phyloP scores from a whole-genome alignment of 176 grass and related monocot species.

The Cenchrus purpureus region DNA sequence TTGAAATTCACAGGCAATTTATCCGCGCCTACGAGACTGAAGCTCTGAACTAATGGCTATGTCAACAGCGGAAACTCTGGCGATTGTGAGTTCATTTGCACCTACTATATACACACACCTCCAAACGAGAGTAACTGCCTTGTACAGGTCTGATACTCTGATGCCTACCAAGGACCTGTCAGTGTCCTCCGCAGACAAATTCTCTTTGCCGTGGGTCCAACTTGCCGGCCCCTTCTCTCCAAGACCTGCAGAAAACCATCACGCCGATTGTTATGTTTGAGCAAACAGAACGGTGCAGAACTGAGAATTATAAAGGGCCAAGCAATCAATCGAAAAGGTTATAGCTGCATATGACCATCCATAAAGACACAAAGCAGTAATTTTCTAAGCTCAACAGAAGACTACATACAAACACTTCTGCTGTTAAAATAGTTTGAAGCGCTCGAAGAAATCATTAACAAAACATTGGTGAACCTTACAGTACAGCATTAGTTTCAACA shows the following conservation, averaged over 20 bases:
- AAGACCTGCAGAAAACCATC: conserved; percentile 46
- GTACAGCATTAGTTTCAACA: background rate
- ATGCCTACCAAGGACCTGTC: conserved; percentile 73
- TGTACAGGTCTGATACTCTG: conserved; percentile 1
- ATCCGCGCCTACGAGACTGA: conserved; percentile 30
- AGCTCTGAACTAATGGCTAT: conserved; percentile 34
- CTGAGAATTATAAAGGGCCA: background rate
- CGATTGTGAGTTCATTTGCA: conserved; percentile 38
- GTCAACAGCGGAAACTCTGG: conserved; percentile 42
- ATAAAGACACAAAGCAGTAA: conserved; percentile 15
- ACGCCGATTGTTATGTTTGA: conserved; percentile 1
- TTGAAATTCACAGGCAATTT: conserved; percentile 31
- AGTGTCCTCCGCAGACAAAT: conserved; percentile 72
- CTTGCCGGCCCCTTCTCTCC: conserved; percentile 52
- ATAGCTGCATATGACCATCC: background rate
- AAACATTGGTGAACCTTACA: too few relatives aligned
- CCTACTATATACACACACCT: conserved; percentile 33
- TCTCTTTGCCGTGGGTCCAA: conserved; percentile 62
- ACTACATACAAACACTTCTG: background rate
- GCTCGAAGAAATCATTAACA: too few relatives aligned
- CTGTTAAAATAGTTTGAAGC: background rate
- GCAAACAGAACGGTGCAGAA: background rate
- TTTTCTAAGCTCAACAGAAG: background rate
- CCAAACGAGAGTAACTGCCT: conserved; percentile 24
- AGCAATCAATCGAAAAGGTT: background rate